A percentile compares a stretch with the other conserved stretches of the same genome.
Evolutionary conservation across 495 filamentous ascomycete species (phyloP).

Genomic region (Achaetomiella virescens): DNA sequence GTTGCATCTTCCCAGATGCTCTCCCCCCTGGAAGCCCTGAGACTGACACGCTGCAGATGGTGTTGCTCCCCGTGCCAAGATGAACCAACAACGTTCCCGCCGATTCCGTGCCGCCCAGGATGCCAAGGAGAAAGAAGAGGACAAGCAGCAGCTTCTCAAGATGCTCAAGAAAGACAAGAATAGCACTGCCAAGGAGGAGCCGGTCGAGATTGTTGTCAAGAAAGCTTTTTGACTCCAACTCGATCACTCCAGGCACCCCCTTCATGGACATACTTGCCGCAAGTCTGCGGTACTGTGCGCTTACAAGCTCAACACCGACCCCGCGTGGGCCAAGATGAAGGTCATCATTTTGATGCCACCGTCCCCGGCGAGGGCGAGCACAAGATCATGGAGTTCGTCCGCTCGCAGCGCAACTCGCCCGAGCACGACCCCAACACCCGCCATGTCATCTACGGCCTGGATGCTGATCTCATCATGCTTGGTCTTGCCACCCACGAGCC

Average conservation of each 20-base stretch:
- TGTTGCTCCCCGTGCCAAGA: conserved; percentile 89
- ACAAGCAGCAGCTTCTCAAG: conserved; percentile 79
- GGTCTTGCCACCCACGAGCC: conserved; percentile 96
- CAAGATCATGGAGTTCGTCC: conserved; percentile 98
- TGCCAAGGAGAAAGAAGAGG: conserved; percentile 86
- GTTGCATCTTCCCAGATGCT: conserved; percentile 27
- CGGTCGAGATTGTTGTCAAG: conserved; percentile 61
- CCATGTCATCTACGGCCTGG: conserved; percentile 92
- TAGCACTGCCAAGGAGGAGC: conserved; percentile 51
- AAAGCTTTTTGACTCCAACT: conserved; percentile 98
- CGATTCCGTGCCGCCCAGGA: conserved; percentile 91
- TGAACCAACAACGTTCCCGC: conserved; percentile 93
- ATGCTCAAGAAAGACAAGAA: conserved; percentile 69
- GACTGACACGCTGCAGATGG: conserved; percentile 59
- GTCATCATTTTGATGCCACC: conserved; percentile 94
- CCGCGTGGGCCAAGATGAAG: conserved; percentile 94
- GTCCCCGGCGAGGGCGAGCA: conserved; percentile 98
- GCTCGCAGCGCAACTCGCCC: conserved; percentile 83
- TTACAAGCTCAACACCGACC: conserved; percentile 95
- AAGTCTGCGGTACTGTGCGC: conserved; percentile 90
- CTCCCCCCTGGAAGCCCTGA: not conserved
- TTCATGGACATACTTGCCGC: conserved; percentile 96
- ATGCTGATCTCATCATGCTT: conserved; percentile 98
- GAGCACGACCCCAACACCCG: conserved; percentile 94
- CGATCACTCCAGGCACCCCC: conserved; percentile 94